Evolutionary conservation across 2,329 filamentous ascomycete genomes (phyloP), one percentile per base, ranked within the genome.

Genomic region (Aspergillus fructus): DNA sequence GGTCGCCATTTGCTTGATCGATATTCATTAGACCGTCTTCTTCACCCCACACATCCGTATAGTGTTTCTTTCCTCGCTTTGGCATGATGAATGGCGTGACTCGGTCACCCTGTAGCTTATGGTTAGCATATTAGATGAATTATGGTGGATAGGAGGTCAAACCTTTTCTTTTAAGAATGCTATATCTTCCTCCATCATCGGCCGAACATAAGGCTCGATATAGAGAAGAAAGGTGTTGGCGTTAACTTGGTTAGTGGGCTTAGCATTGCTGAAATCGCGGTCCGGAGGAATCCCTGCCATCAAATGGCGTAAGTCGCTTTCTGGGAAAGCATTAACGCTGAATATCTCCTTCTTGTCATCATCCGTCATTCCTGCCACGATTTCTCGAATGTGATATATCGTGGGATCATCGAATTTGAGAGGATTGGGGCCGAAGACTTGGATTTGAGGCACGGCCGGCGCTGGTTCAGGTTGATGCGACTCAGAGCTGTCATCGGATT

Each of bases 191-290:
- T 99, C 94, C 0, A 89, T 90, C 65, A 96, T 89, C 0, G 89
- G 87, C 5, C 93, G 86, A 63, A 97, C 94, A 76, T 90, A 97
- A 0, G 93, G 91, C 62, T 99, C 94, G 54, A 96, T 84, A 70
- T 94, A 96, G 5, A 89, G 87, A n/a, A 89, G 88, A 74, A 99
- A 99, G 2, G 93, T 96, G 56, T 86, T 89, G 63, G 94, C 94
- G 71, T 90, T 93, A 72, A 97, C 94, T 78, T 99, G 94, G 67
- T 93, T 96, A 19, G 88, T 88, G 5, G 93, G 92, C 72, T 97
- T 99, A 34, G 91, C 89, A 70, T 86, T 96, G 71, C 91, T 97
- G 69, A 97, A 97, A 77, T 99, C 94, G 72, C 91, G 92, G 74
- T 97, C 93, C 1, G 94, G 93, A 1, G 93, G 90, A 40, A 89